Conservation (phyloP, 1,284 basidiomycete genomes). For the Tilletia horrida region DNA sequence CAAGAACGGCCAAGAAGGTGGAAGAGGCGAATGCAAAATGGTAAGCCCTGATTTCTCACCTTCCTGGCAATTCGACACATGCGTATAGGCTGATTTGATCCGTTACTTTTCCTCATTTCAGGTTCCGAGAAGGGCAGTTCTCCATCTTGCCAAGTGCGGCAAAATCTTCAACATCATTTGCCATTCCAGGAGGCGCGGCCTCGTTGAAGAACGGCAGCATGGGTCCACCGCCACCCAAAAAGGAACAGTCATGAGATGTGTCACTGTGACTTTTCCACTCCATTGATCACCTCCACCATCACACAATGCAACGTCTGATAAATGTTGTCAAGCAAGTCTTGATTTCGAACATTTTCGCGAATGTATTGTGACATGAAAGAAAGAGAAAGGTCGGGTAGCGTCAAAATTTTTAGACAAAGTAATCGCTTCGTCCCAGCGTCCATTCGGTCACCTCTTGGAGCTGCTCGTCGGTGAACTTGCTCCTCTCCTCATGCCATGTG, state of each 20-base stretch:
- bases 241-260: conserved; percentile 28
- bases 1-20: conserved; percentile 34
- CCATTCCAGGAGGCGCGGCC: neutral
- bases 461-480: conserved; percentile 73
- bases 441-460: conserved; percentile 49
- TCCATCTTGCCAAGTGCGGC: conserved; percentile 40
- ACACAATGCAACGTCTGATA: conserved; percentile 25
- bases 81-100: neutral
- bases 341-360: too few species aligned
- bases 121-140: conserved; percentile 51
- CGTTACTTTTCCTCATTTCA: neutral
- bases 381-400: neutral
- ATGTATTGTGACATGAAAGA: too few species aligned
- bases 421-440: conserved; percentile 47
- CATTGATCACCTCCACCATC: conserved; percentile 48
- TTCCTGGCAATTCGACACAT: conserved; percentile 1
- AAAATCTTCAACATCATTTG: conserved; percentile 1
- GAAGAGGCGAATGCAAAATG: conserved; percentile 56
- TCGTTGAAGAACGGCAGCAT: neutral
- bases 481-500: conserved; percentile 87
- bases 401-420: conserved; percentile 40
- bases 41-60: conserved; percentile 36
- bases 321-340: too few species aligned
- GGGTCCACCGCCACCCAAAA: conserved; percentile 17
- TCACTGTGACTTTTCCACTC: too few species aligned